phyloP scores from a whole-genome alignment of 2,329 filamentous ascomycete genomes.

The Trichoderma arundinaceum region DNA sequence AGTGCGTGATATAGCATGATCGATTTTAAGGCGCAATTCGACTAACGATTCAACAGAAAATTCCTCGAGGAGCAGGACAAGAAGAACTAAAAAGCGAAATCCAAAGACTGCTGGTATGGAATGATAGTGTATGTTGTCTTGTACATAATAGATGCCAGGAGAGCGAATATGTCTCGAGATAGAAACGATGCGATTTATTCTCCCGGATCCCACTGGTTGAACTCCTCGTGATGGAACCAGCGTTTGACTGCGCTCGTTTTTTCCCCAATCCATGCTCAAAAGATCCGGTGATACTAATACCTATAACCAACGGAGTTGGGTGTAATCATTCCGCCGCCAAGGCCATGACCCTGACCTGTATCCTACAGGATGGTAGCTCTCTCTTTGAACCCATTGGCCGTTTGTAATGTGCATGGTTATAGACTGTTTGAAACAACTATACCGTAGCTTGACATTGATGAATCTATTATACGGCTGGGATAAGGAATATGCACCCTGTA shows the following conservation, averaged over 20 bases:
- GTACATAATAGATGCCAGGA: conserved; percentile 40
- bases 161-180: conserved; percentile 21
- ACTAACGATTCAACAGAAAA: conserved; percentile 45
- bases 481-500: too few species aligned
- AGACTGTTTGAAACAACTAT: not conserved
- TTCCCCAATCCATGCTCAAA: too few species aligned
- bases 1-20: conserved; percentile 53
- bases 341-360: too few species aligned
- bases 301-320: too few species aligned
- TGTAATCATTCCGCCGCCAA: too few species aligned
- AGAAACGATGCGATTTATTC: conserved; percentile 27
- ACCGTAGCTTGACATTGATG: too few species aligned
- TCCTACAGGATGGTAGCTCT: too few species aligned
- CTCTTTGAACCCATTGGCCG: too few species aligned
- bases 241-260: not conserved
- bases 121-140: conserved; percentile 42
- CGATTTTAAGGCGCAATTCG: conserved; percentile 4
- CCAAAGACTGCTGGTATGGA: conserved; percentile 32
- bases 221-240: not conserved
- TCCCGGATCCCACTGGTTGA: not conserved
- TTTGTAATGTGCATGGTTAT: not conserved
- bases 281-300: too few species aligned
- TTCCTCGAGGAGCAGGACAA: conserved; percentile 51
- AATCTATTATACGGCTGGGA: too few species aligned
- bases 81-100: conserved; percentile 45